A percentile compares a stretch with the other conserved stretches of the same genome.
Evolutionary conservation across 2,329 filamentous ascomycete species (phyloP).

Genomic region (Colletotrichum salicis): DNA sequence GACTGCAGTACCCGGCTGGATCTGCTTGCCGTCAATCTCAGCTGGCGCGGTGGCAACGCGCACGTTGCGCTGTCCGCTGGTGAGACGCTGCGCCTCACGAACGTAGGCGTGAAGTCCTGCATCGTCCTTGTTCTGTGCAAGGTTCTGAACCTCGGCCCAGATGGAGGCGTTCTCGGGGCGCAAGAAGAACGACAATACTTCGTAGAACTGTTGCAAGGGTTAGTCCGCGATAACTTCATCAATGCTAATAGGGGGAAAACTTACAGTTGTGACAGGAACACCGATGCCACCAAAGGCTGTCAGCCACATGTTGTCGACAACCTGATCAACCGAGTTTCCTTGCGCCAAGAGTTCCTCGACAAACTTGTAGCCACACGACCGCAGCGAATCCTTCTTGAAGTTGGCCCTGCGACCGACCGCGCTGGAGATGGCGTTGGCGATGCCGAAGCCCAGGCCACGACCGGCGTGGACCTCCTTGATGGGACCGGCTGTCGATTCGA

Average conservation of each 20-base stretch:
- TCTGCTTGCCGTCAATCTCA: conserved; percentile 50
- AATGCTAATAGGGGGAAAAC: conserved; percentile 10
- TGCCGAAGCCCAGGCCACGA: conserved; percentile 45
- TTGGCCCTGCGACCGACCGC: conserved; percentile 43
- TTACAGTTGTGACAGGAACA: conserved; percentile 50
- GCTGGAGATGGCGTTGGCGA: conserved; percentile 43
- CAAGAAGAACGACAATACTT: conserved; percentile 55
- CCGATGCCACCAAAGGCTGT: conserved; percentile 53
- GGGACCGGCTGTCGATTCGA: conserved; percentile 51
- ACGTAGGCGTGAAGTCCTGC: conserved; percentile 50
- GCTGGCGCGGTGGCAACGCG: conserved; percentile 46
- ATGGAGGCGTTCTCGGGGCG: conserved; percentile 51
- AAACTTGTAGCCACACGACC: conserved; percentile 51
- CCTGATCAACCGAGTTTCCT: conserved; percentile 45
- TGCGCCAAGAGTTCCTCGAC: conserved; percentile 50
- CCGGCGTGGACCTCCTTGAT: conserved; percentile 48
- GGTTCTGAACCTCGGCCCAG: conserved; percentile 54
- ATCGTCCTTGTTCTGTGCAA: conserved; percentile 49
- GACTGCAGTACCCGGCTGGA: conserved; percentile 53
- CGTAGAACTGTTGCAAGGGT: conserved; percentile 49
- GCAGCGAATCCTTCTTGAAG: conserved; percentile 46
- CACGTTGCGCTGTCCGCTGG: conserved; percentile 51
- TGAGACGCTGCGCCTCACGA: conserved; percentile 53
- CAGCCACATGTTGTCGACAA: conserved; percentile 51
- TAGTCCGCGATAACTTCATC: not conserved